Conservation (phyloP, 2,329 filamentous ascomycete species). For the Saccharata proteae region DNA sequence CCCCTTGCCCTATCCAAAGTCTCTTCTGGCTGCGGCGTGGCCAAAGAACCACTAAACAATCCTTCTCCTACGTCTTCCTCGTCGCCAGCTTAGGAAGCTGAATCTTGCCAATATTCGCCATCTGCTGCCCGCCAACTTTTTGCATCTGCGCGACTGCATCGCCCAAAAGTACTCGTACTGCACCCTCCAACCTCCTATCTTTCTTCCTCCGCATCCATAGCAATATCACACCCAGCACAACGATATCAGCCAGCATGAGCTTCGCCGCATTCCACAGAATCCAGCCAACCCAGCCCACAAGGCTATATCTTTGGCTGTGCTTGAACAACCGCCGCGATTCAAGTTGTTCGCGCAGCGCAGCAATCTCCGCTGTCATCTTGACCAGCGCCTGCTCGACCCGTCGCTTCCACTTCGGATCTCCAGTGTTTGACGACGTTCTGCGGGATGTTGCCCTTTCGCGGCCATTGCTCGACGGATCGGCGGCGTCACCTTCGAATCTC, state of each 20-base stretch:
- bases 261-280: slow-evolving; percentile 56
- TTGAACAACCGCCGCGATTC: slow-evolving; percentile 60
- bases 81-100: slow-evolving; percentile 15
- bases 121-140: slow-evolving; percentile 18
- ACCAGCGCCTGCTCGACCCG: slow-evolving; percentile 78
- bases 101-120: slow-evolving; percentile 13
- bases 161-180: slow-evolving; percentile 53
- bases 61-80: slow-evolving; percentile 17
- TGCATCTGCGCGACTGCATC: slow-evolving; percentile 29
- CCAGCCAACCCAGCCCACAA: slow-evolving; percentile 61
- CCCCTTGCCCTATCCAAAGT: no score
- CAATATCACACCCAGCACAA: slow-evolving; percentile 53
- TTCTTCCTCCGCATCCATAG: slow-evolving; percentile 62
- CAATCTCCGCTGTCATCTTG: slow-evolving; percentile 83
- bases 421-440: slow-evolving; percentile 10
- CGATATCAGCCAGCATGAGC: slow-evolving; percentile 61
- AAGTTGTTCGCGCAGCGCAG: slow-evolving; percentile 83
- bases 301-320: slow-evolving; percentile 49
- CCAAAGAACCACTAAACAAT: no score
- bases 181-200: slow-evolving; percentile 59
- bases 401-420: slow-evolving; percentile 56
- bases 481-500: slow-evolving; percentile 4
- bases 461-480: background rate
- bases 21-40: no score
- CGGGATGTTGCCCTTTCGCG: slow-evolving; percentile 3